These are phyloP conservation scores for Bipolaris gigantea DNA, from an alignment of 2,329 filamentous ascomycete genomes.

Conservation along the genomic window DNA sequence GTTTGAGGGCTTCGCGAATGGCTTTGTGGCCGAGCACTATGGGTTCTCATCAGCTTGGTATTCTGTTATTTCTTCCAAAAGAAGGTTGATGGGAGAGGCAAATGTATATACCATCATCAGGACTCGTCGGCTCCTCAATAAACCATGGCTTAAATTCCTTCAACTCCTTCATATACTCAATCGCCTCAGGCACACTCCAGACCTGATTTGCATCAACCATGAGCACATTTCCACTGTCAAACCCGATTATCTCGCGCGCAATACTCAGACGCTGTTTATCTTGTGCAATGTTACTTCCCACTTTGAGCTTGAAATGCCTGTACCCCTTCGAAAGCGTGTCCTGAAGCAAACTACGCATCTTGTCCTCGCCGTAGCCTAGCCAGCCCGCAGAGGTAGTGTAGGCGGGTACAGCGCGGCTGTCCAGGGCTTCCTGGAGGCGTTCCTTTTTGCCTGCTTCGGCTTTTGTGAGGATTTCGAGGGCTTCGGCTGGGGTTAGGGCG, in stretches of 20 bases:
- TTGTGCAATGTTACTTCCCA: conserved; percentile 71
- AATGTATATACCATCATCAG: conserved; percentile 75
- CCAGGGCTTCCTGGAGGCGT: conserved; percentile 72
- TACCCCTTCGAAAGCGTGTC: conserved; percentile 79
- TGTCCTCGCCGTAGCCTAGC: conserved; percentile 87
- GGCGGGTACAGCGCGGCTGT: conserved; percentile 76
- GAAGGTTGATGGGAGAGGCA: not conserved
- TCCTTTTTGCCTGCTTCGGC: conserved; percentile 68
- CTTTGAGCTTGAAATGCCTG: conserved; percentile 88
- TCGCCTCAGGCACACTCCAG: conserved; percentile 88
- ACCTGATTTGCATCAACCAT: conserved; percentile 95
- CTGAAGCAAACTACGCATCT: conserved; percentile 74
- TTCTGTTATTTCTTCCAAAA: no score
- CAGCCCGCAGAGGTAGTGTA: conserved; percentile 91
- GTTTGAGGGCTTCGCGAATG: conserved; percentile 76
- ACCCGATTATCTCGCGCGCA: conserved; percentile 78
- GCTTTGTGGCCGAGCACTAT: conserved; percentile 80
- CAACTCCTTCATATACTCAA: conserved; percentile 81
- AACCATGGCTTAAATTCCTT: conserved; percentile 87
- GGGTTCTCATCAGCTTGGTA: not conserved
- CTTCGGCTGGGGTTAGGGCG: conserved; percentile 85
- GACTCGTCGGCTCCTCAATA: conserved; percentile 90
- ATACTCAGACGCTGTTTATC: conserved; percentile 72
- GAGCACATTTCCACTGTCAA: conserved; percentile 78
- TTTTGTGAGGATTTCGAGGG: conserved; percentile 68